These are phyloP conservation scores for Cardiospermum halicacabum DNA, from an alignment of 345 rosid species.

Conservation along the genomic window DNA sequence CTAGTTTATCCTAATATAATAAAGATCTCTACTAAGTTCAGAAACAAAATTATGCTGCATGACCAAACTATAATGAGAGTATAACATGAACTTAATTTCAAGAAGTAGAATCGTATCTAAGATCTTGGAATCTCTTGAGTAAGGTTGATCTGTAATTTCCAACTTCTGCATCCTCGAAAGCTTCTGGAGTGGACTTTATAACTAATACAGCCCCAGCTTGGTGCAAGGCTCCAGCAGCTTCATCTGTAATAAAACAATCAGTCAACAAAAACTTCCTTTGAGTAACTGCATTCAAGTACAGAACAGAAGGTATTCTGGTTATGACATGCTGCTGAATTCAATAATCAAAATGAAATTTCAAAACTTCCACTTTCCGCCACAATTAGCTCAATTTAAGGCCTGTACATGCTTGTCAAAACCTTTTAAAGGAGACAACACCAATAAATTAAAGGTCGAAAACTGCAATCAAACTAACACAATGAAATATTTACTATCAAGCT, in stretches of 20 bases:
- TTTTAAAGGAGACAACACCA: not conserved
- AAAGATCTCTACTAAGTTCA: not conserved
- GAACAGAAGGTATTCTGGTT: not conserved
- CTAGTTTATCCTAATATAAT: not conserved
- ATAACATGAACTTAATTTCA: constrained; percentile 7
- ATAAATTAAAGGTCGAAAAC: not conserved
- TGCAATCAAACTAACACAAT: not conserved
- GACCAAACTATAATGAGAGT: not conserved
- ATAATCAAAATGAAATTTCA: not conserved
- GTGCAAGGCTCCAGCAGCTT: constrained; percentile 61
- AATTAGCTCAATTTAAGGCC: not conserved
- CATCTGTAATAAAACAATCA: constrained; percentile 43
- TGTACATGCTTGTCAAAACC: not conserved
- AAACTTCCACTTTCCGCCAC: not conserved
- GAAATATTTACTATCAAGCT: not conserved
- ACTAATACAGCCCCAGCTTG: constrained; percentile 50
- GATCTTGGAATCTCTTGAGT: constrained; percentile 61
- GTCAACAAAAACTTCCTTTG: not conserved
- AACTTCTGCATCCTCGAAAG: constrained; percentile 49
- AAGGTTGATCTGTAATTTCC: constrained; percentile 48
- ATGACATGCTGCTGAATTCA: not conserved
- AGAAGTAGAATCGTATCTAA: constrained; percentile 27
- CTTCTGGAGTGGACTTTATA: constrained; percentile 51
- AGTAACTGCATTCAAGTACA: not conserved
- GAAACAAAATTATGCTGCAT: not conserved